Percentiles rank a stretch among this genome's conserved stretches.
Evolutionary conservation across 1,284 basidiomycete species (phyloP).

Genomic region (Trametes polyzona): DNA sequence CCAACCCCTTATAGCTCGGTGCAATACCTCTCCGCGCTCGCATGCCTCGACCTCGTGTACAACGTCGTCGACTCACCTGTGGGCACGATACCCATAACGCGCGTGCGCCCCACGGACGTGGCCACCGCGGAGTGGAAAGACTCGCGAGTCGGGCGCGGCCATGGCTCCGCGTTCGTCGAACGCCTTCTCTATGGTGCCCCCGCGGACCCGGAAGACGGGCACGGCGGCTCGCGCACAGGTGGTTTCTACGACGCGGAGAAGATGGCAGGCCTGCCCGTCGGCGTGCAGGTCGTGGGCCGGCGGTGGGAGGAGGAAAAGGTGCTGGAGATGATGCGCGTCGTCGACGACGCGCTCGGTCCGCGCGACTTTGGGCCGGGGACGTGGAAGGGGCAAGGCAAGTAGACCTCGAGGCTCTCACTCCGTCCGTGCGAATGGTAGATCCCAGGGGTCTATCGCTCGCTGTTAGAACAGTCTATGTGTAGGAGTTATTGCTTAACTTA

Average conservation of each 20-base stretch:
- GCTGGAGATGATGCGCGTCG: conserved; percentile 78
- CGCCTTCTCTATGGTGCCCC: conserved; percentile 51
- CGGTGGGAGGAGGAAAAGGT: conserved; percentile 90
- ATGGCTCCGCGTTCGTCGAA: conserved; percentile 61
- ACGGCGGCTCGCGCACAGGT: conserved; percentile 36
- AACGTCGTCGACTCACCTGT: conserved; percentile 83
- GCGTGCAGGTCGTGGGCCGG: conserved; percentile 80
- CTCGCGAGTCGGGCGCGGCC: conserved; percentile 38
- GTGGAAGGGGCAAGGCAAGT: conserved; percentile 22
- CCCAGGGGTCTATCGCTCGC: no score
- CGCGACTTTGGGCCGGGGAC: conserved; percentile 44
- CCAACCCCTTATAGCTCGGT: conserved; percentile 19
- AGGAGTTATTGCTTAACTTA: neutral
- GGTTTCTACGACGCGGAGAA: conserved; percentile 67
- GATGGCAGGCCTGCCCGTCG: conserved; percentile 83
- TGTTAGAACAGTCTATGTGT: neutral
- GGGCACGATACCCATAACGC: conserved; percentile 81
- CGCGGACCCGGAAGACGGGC: neutral
- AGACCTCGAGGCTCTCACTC: conserved; percentile 38
- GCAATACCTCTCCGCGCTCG: conserved; percentile 24
- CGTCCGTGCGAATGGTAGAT: no score
- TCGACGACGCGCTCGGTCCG: conserved; percentile 57
- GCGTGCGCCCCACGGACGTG: conserved; percentile 70
- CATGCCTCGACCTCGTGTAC: conserved; percentile 52
- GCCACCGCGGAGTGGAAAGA: conserved; percentile 61